These are phyloP conservation scores for Huntiella abstrusa DNA, from an alignment of 2,329 filamentous ascomycete genomes.

Conservation along the genomic window DNA sequence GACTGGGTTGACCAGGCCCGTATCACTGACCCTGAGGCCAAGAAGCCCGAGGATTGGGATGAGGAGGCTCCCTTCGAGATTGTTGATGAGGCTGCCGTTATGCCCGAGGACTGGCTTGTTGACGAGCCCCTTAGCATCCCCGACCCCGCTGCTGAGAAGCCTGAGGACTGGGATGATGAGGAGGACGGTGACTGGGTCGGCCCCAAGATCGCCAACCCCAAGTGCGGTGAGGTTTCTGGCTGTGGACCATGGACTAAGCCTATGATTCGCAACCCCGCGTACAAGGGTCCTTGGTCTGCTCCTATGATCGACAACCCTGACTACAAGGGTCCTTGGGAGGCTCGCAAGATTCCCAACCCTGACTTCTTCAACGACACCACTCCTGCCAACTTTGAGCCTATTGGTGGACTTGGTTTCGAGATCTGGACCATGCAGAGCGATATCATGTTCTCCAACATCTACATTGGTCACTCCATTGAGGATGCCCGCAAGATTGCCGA, in stretches of 20 bases:
- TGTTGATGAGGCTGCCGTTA: slow-evolving; percentile 76
- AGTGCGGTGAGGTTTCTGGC: slow-evolving; percentile 82
- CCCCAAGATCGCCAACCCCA: slow-evolving; percentile 83
- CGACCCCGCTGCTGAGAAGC: slow-evolving; percentile 92
- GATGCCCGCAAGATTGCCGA: slow-evolving; percentile 78
- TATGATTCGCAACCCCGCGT: slow-evolving; percentile 82
- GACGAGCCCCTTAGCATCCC: slow-evolving; percentile 65
- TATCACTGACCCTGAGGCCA: slow-evolving; percentile 81
- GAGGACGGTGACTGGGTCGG: slow-evolving; percentile 96
- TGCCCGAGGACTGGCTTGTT: slow-evolving; percentile 92
- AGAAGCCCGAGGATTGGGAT: slow-evolving; percentile 96
- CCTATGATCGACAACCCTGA: slow-evolving; percentile 89
- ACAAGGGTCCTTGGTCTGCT: slow-evolving; percentile 98
- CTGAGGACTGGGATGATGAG: slow-evolving; percentile 98
- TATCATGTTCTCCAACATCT: slow-evolving; percentile 99
- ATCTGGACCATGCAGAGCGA: slow-evolving; percentile 99
- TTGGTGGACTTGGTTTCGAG: slow-evolving; percentile 95
- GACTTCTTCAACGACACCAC: slow-evolving; percentile 94
- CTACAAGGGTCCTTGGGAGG: slow-evolving; percentile 93
- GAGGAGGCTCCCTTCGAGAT: slow-evolving; percentile 96
- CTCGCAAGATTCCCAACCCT: slow-evolving; percentile 93
- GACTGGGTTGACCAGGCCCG: slow-evolving; percentile 90
- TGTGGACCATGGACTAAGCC: slow-evolving; percentile 87
- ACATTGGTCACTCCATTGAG: slow-evolving; percentile 90
- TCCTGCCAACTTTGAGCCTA: slow-evolving; percentile 91